Percentiles rank a stretch among this genome's conserved stretches.
Conservation (phyloP, 257 asterid genomes). For the Solanum infundibuliforme region DNA sequence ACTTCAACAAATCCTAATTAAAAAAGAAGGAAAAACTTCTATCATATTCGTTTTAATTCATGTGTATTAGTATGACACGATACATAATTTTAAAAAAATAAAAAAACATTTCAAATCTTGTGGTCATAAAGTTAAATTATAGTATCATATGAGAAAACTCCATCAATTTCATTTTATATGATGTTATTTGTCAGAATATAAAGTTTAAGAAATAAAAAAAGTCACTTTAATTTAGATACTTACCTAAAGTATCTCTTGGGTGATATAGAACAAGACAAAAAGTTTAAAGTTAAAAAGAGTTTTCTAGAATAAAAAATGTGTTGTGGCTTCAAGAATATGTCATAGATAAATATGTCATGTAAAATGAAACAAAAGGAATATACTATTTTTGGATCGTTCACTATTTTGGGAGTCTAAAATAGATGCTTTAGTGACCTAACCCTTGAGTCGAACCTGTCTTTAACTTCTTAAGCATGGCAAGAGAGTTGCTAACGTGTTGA, state of each 20-base stretch:
- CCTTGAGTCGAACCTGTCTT: constrained; percentile 11
- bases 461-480: constrained; percentile 57
- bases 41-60: neutral
- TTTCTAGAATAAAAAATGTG: no score
- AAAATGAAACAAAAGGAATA: no score
- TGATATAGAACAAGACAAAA: neutral
- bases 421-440: neutral
- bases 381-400: no score
- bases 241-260: neutral
- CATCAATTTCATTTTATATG: neutral
- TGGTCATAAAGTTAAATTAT: neutral
- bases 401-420: neutral
- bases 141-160: neutral
- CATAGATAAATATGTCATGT: no score
- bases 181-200: neutral
- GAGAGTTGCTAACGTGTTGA: constrained; percentile 63
- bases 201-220: neutral
- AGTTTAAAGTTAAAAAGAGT: neutral
- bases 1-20: neutral
- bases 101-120: neutral
- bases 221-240: no score
- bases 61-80: neutral
- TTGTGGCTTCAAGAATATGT: neutral
- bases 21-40: neutral
- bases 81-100: no score